These are phyloP conservation scores for Aspergillus alliaceus DNA, from an alignment of 2,329 filamentous ascomycete species.

Conservation along the genomic window DNA sequence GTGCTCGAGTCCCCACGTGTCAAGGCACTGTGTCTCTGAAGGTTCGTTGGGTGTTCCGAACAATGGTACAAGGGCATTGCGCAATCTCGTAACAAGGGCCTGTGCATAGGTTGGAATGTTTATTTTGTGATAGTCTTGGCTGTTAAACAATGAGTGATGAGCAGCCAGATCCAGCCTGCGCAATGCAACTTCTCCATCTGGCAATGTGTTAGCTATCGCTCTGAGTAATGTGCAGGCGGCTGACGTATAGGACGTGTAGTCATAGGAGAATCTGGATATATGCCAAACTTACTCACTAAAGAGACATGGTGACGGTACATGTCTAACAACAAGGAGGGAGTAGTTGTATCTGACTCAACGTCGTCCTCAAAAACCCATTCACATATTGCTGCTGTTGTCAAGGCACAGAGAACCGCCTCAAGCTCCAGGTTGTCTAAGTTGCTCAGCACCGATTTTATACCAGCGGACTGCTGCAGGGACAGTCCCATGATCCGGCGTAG, in stretches of 20 bases:
- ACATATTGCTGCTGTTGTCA: neutral
- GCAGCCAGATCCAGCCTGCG: slow-evolving; percentile 5
- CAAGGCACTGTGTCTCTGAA: too few relatives aligned
- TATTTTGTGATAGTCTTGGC: neutral
- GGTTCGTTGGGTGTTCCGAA: neutral
- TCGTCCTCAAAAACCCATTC: slow-evolving; percentile 4
- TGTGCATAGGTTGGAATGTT: neutral
- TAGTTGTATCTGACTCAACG: neutral
- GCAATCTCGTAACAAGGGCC: neutral
- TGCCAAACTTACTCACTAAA: neutral
- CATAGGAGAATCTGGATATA: too few relatives aligned
- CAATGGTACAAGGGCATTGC: neutral
- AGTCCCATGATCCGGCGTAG: neutral
- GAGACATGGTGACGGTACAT: neutral
- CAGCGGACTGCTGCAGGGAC: neutral
- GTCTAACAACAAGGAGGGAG: neutral
- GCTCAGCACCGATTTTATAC: neutral
- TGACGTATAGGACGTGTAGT: too few relatives aligned
- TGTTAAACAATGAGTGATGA: neutral
- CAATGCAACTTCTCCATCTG: neutral
- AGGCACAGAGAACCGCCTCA: neutral
- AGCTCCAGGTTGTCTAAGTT: neutral
- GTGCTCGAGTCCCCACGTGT: neutral
- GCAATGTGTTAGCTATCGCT: neutral
- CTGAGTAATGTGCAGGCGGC: too few relatives aligned